Conservation (phyloP, 352 stramenopile genomes). For the Phytophthora sp. region DNA sequence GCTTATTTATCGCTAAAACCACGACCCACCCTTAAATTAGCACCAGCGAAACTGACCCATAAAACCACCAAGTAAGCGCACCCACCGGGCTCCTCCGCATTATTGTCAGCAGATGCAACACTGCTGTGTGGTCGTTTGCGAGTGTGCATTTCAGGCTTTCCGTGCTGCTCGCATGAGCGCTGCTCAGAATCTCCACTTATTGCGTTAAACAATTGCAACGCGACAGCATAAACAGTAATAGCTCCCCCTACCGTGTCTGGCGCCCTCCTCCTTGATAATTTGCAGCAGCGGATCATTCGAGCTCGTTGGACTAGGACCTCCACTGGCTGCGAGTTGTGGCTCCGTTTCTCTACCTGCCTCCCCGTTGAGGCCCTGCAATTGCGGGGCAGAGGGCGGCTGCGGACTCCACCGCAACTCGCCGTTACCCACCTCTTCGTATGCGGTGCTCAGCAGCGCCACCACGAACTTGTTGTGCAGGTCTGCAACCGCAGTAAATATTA, state of each 20-base stretch:
- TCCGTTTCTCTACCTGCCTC: slow-evolving; percentile 4
- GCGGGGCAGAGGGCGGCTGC: slow-evolving; percentile 7
- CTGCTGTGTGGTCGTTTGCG: slow-evolving; percentile 38
- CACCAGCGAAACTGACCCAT: neutral
- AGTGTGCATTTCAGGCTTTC: slow-evolving; percentile 1
- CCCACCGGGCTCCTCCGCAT: slow-evolving; percentile 30
- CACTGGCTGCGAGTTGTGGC: slow-evolving; percentile 2
- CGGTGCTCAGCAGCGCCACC: slow-evolving; percentile 54
- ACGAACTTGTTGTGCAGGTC: slow-evolving; percentile 71
- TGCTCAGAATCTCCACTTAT: slow-evolving; percentile 39
- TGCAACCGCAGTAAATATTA: slow-evolving; percentile 7
- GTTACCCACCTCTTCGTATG: slow-evolving; percentile 24
- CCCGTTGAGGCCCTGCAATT: slow-evolving; percentile 13
- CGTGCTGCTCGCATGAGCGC: slow-evolving; percentile 13
- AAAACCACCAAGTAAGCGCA: neutral
- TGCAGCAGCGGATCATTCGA: slow-evolving; percentile 25
- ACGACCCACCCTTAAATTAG: slow-evolving; percentile 13
- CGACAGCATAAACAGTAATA: neutral
- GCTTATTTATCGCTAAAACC: slow-evolving; percentile 36
- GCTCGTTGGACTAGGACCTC: neutral
- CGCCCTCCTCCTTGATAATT: slow-evolving; percentile 32
- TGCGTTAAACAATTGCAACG: slow-evolving; percentile 26
- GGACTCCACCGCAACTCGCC: slow-evolving; percentile 7
- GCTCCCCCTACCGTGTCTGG: slow-evolving; percentile 23
- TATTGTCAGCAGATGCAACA: slow-evolving; percentile 25